A percentile compares a stretch with the other conserved stretches of the same genome.
These are phyloP conservation scores for Zostera marina DNA, from an alignment of 116 monocot genomes.

Conservation along the genomic window DNA sequence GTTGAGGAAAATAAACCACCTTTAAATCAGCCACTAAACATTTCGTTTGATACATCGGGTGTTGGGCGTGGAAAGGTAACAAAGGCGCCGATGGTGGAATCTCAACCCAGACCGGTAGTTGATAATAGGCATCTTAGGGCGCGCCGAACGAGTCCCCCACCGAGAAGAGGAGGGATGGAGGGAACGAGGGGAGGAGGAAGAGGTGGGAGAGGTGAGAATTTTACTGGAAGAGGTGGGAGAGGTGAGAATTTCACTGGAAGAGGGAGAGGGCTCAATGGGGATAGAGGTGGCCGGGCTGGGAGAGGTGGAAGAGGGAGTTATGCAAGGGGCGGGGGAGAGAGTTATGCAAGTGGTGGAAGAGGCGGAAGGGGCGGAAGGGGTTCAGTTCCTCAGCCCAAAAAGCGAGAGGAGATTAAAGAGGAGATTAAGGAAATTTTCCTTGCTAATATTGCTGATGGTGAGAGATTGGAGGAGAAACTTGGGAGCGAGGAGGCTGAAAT, in stretches of 20 bases:
- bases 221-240: slow-evolving; percentile 8
- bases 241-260: slow-evolving; percentile 1
- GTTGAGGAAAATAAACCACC: neutral
- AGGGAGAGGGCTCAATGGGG: slow-evolving; percentile 5
- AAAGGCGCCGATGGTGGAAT: neutral
- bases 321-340: slow-evolving; percentile 15
- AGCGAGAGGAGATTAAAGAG: slow-evolving; percentile 2
- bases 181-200: neutral
- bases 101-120: neutral
- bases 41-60: slow-evolving; percentile 1
- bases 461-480: slow-evolving; percentile 14
- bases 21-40: neutral
- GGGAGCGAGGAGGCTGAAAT: slow-evolving; percentile 10
- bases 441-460: slow-evolving; percentile 12
- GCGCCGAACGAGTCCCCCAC: neutral
- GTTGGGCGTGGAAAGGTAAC: slow-evolving; percentile 10
- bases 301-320: slow-evolving; percentile 5
- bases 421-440: slow-evolving; percentile 11
- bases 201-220: slow-evolving; percentile 8
- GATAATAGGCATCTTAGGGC: slow-evolving; percentile 15
- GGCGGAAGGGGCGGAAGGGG: slow-evolving; percentile 9
- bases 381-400: neutral
- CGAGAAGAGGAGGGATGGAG: slow-evolving; percentile 7
- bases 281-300: slow-evolving; percentile 4
- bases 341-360: slow-evolving; percentile 12